Evolutionary conservation across 2,329 filamentous ascomycete genomes (phyloP).

Genomic region (Ophiosphaerella narmari): DNA sequence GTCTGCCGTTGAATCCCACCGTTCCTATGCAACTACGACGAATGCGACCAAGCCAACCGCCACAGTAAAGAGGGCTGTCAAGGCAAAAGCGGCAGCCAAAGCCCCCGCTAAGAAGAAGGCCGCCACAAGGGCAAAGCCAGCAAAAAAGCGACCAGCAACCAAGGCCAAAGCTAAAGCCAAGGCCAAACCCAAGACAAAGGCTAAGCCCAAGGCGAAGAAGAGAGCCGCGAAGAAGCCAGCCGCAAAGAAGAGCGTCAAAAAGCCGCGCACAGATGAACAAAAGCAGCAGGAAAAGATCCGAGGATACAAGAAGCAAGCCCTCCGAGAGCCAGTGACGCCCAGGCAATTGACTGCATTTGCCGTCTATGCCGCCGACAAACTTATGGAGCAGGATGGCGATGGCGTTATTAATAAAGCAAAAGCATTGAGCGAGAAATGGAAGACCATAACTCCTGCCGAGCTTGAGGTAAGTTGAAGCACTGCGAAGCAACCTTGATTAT

Average conservation of each 20-base stretch:
- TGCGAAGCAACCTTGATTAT: background rate
- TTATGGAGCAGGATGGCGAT: background rate
- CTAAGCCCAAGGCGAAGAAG: constrained; percentile 17
- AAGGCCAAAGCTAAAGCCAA: constrained; percentile 9
- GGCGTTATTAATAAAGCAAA: background rate
- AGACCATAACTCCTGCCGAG: constrained; percentile 39
- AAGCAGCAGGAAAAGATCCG: constrained; percentile 13
- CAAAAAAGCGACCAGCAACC: constrained; percentile 21
- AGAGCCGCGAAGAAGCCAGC: constrained; percentile 22
- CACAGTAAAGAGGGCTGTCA: constrained; percentile 37
- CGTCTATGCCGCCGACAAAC: constrained; percentile 32
- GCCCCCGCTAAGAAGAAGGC: constrained; percentile 25
- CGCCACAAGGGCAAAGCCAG: background rate
- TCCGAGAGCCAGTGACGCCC: constrained; percentile 36
- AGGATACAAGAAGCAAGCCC: constrained; percentile 45
- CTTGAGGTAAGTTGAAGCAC: constrained; percentile 34
- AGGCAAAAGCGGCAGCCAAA: constrained; percentile 26
- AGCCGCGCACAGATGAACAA: too few relatives aligned
- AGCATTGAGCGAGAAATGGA: constrained; percentile 21
- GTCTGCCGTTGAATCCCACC: constrained; percentile 24
- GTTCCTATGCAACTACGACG: constrained; percentile 42
- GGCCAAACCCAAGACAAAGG: constrained; percentile 13
- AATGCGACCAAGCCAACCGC: constrained; percentile 37
- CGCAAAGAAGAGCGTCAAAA: constrained; percentile 17
- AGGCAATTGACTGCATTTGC: constrained; percentile 19